Evolutionary conservation across 2,329 filamentous ascomycete genomes (phyloP).

Genomic region (Colletotrichum sp.): DNA sequence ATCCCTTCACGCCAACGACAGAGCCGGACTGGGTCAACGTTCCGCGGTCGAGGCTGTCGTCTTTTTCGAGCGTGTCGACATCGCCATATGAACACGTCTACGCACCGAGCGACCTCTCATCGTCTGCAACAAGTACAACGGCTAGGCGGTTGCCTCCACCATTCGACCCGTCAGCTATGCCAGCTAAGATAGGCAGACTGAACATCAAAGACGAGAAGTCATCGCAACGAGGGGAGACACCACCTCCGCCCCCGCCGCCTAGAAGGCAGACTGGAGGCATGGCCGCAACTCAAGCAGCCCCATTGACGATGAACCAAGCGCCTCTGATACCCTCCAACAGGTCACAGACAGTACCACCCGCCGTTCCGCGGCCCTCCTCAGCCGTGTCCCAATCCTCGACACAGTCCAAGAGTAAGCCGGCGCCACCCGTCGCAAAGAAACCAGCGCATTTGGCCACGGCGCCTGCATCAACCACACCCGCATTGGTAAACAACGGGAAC

Average conservation of each 20-base stretch:
- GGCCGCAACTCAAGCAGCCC: neutral
- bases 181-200: conserved; percentile 50
- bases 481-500: conserved; percentile 22
- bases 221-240: conserved; percentile 35
- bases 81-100: conserved; percentile 65
- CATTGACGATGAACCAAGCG: conserved; percentile 3
- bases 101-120: conserved; percentile 51
- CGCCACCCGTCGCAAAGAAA: conserved; percentile 68
- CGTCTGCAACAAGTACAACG: conserved; percentile 48
- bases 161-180: conserved; percentile 50
- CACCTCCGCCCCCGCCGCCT: conserved; percentile 52
- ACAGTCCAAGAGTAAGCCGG: conserved; percentile 40
- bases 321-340: conserved; percentile 11
- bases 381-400: conserved; percentile 35
- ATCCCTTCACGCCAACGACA: conserved; percentile 77
- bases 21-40: conserved; percentile 86
- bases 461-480: conserved; percentile 29
- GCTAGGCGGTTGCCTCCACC: conserved; percentile 58
- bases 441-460: conserved; percentile 57
- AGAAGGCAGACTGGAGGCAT: conserved; percentile 40
- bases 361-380: conserved; percentile 36
- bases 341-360: conserved; percentile 25
- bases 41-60: conserved; percentile 57
- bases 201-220: conserved; percentile 46
- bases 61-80: conserved; percentile 62